These are phyloP conservation scores for Solanum phureja DNA, from an alignment of 257 asterid species.

Conservation along the genomic window DNA sequence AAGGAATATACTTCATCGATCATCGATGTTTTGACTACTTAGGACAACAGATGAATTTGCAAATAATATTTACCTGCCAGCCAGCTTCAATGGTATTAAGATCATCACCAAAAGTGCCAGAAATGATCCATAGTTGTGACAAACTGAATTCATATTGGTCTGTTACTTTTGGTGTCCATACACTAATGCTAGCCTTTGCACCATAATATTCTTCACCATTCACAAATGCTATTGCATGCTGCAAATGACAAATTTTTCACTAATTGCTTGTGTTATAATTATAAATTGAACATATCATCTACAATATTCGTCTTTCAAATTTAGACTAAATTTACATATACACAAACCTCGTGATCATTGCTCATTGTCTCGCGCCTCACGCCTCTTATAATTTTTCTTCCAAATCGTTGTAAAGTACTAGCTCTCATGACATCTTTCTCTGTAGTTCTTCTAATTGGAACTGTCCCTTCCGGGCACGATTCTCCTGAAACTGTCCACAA, in stretches of 20 bases:
- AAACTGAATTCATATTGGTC: constrained; percentile 5
- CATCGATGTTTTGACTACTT: background rate
- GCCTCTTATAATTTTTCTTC: constrained; percentile 48
- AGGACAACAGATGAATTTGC: background rate
- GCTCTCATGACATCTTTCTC: constrained; percentile 71
- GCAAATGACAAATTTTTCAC: background rate
- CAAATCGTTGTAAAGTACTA: constrained; percentile 49
- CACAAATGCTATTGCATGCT: constrained; percentile 5
- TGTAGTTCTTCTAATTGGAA: constrained; percentile 73
- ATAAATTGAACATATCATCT: background rate
- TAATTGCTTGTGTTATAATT: background rate
- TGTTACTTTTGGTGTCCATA: constrained; percentile 3
- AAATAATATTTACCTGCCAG: background rate
- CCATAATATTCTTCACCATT: constrained; percentile 1
- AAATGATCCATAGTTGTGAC: constrained; percentile 3
- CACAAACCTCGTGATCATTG: constrained; percentile 77
- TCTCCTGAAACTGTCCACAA: constrained; percentile 63
- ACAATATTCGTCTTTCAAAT: background rate
- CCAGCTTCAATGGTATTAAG: constrained; percentile 5
- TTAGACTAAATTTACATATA: background rate
- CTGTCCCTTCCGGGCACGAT: constrained; percentile 61
- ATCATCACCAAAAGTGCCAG: constrained; percentile 2
- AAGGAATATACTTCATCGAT: background rate
- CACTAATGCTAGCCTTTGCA: background rate
- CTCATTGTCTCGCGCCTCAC: constrained; percentile 67